Percentiles rank a stretch among this genome's conserved stretches.
phyloP scores from a whole-genome alignment of 2,329 filamentous ascomycete genomes.

The Ceratocystis huliohia region DNA sequence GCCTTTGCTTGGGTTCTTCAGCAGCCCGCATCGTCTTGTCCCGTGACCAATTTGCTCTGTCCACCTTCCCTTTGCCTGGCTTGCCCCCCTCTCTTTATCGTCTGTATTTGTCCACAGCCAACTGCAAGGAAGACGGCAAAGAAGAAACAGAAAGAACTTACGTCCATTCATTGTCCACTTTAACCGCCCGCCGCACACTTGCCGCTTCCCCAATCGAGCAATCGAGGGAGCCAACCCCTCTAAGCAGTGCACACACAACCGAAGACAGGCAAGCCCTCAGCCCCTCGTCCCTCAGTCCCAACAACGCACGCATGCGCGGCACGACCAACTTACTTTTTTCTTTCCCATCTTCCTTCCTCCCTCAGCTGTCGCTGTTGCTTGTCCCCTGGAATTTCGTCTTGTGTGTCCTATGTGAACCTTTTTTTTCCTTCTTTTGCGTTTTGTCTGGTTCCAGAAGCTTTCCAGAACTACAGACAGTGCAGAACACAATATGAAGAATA shows the following conservation, averaged over 20 bases:
- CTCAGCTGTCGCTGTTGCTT: background rate
- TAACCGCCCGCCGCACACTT: background rate
- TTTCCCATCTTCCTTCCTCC: background rate
- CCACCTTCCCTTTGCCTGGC: background rate
- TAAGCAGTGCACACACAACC: background rate
- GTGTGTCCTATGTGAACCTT: background rate
- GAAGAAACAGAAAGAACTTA: slow-evolving; percentile 1
- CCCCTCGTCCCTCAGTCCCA: background rate
- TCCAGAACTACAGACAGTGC: slow-evolving; percentile 12
- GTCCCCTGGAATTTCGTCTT: background rate
- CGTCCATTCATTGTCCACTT: background rate
- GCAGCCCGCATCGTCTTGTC: background rate
- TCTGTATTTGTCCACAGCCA: background rate
- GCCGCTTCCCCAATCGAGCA: background rate
- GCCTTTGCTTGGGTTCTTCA: background rate
- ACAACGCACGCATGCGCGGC: background rate
- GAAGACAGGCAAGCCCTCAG: background rate
- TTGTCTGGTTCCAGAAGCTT: slow-evolving; percentile 12
- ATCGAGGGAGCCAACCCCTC: background rate
- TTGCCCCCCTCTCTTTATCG: background rate
- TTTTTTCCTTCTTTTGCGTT: slow-evolving; percentile 1
- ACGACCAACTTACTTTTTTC: background rate
- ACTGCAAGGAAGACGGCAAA: slow-evolving; percentile 7
- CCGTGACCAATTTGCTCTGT: background rate
- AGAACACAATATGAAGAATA: background rate